Evolutionary conservation across 306 rosid species (phyloP).

Genomic region (Abrus pulchellus): DNA sequence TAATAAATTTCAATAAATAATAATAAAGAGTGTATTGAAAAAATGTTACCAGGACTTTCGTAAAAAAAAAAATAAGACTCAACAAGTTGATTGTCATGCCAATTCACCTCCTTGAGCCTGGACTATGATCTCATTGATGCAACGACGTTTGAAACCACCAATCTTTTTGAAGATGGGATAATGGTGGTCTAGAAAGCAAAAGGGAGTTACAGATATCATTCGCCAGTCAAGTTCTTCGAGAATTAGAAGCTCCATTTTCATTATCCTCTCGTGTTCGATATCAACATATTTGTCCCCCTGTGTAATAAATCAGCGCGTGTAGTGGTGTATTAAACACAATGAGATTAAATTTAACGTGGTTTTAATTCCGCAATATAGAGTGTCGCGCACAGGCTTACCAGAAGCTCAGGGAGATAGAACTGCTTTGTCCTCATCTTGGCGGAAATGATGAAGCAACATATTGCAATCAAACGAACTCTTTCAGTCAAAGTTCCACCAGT

Average conservation of each 20-base stretch:
- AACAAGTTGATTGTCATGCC: not conserved
- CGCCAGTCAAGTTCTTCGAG: constrained; percentile 21
- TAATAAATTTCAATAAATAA: too few species aligned
- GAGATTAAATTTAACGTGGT: not conserved
- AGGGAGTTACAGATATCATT: constrained; percentile 37
- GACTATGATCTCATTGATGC: constrained; percentile 43
- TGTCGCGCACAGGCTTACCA: constrained; percentile 33
- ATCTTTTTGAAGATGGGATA: not conserved
- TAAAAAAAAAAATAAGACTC: not conserved
- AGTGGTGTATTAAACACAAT: not conserved
- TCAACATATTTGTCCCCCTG: not conserved
- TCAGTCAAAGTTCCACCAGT: not conserved
- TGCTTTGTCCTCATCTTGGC: constrained; percentile 31
- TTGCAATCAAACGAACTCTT: not conserved
- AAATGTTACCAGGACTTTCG: too few species aligned
- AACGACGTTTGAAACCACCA: constrained; percentile 44
- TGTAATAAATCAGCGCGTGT: not conserved
- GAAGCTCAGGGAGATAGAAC: not conserved
- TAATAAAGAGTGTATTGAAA: too few species aligned
- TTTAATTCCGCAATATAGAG: not conserved
- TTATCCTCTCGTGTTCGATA: not conserved
- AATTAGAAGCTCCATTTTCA: constrained; percentile 16
- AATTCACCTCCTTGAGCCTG: constrained; percentile 48
- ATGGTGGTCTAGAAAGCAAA: constrained; percentile 38
- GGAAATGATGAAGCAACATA: constrained; percentile 29